A percentile compares a stretch with the other conserved stretches of the same genome.
These are phyloP conservation scores for Microglena sp. DNA, from an alignment of 139 green algal genomes.

Conservation along the genomic window DNA sequence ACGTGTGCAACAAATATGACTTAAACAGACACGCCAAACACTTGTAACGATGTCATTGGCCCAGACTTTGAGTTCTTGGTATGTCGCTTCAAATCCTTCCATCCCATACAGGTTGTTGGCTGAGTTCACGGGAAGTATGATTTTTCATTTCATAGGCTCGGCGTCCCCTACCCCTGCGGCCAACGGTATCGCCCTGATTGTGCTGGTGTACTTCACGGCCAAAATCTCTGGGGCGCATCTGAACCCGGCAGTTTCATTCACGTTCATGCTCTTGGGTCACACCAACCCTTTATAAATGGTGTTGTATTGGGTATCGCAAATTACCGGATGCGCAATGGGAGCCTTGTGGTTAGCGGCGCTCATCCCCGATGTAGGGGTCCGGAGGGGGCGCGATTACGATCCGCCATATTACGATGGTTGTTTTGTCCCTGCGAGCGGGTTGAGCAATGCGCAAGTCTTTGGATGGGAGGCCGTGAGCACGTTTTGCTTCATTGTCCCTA, in stretches of 20 bases:
- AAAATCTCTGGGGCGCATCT: conserved; percentile 6
- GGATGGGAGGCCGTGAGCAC: conserved; percentile 6
- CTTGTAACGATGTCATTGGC: no score
- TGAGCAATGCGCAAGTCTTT: background rate
- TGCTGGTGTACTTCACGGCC: conserved; percentile 1
- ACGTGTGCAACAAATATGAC: no score
- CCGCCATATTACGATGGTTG: background rate
- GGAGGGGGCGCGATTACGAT: background rate
- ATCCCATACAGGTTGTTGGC: background rate
- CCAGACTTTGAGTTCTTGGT: no score
- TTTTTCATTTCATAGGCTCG: conserved; percentile 8
- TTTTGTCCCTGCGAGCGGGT: background rate
- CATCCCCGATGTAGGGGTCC: background rate
- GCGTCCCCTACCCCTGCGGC: background rate
- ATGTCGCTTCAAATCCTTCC: no score
- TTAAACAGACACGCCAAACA: no score
- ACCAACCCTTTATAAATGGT: conserved; percentile 2
- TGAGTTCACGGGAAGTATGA: background rate
- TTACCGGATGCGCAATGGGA: background rate
- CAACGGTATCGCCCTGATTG: background rate
- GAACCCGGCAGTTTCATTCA: conserved; percentile 1
- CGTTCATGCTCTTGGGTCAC: conserved; percentile 3
- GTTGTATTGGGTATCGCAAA: conserved; percentile 2
- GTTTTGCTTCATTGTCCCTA: conserved; percentile 1
- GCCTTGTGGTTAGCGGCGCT: background rate